Conservation (phyloP, 1,284 basidiomycete genomes). For the Taiwanofungus camphoratus region DNA sequence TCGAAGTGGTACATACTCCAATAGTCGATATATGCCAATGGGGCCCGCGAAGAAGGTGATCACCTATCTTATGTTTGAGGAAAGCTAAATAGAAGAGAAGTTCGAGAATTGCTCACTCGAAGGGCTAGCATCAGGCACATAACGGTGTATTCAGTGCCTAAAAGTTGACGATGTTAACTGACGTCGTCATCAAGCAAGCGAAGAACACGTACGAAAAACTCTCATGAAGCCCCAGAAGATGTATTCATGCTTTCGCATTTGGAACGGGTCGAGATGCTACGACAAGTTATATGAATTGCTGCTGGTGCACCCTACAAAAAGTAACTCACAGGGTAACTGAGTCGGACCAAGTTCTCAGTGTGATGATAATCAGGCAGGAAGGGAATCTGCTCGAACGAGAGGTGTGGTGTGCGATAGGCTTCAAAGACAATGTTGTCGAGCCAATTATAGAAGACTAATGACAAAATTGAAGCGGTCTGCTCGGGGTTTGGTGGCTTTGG, state of each 20-base stretch:
- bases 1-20: conserved; percentile 22
- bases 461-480: conserved; percentile 58
- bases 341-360: conserved; percentile 33
- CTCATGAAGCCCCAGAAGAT: conserved; percentile 25
- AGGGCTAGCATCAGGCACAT: neutral
- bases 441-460: conserved; percentile 51
- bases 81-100: neutral
- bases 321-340: conserved; percentile 22
- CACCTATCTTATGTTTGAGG: conserved; percentile 7
- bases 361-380: conserved; percentile 42
- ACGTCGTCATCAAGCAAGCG: neutral
- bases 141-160: neutral
- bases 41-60: conserved; percentile 33
- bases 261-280: conserved; percentile 24
- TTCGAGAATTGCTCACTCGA: neutral
- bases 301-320: neutral
- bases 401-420: conserved; percentile 20
- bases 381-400: conserved; percentile 29
- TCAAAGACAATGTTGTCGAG: conserved; percentile 32
- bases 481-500: conserved; percentile 52
- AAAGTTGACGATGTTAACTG: neutral
- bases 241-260: conserved; percentile 17
- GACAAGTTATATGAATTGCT: conserved; percentile 18
- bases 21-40: conserved; percentile 39
- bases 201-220: conserved; percentile 13